Conservation (phyloP, 169 alveolate species). For the Plasmodium berghei region DNA sequence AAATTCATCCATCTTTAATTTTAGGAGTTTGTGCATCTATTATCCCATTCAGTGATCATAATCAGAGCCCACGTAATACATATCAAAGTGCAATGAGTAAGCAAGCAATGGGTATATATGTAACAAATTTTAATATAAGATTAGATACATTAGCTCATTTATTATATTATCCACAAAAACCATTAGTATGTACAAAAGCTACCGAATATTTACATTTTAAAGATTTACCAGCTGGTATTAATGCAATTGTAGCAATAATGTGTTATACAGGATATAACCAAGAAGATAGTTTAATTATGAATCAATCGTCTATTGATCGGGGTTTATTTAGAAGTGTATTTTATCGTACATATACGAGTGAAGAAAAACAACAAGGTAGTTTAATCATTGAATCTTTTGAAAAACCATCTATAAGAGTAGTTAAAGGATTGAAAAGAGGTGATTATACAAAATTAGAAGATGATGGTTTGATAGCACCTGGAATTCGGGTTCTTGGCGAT, state of each 20-base stretch:
- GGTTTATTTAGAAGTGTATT: constrained; percentile 99
- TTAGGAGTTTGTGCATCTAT: constrained; percentile 99
- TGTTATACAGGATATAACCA: constrained; percentile 99
- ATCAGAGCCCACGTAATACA: constrained; percentile 99
- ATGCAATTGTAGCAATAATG: constrained; percentile 98
- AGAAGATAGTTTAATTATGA: constrained; percentile 99
- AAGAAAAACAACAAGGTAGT: constrained; percentile 94
- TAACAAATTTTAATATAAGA: constrained; percentile 97
- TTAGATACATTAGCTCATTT: constrained; percentile 99
- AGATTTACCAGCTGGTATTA: constrained; percentile 99
- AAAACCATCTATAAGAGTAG: constrained; percentile 90
- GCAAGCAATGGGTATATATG: constrained; percentile 99
- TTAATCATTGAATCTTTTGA: constrained; percentile 94
- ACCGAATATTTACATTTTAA: constrained; percentile 98
- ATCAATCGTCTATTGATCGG: constrained; percentile 97
- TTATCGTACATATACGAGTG: constrained; percentile 96
- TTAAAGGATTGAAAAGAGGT: constrained; percentile 93
- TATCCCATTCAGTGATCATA: constrained; percentile 99
- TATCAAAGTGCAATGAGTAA: constrained; percentile 99
- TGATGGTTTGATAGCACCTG: constrained; percentile 99
- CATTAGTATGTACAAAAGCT: constrained; percentile 98
- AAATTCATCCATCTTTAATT: constrained; percentile 99
- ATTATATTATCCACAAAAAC: constrained; percentile 98
- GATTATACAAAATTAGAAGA: constrained; percentile 96
- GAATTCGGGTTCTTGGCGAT: constrained; percentile 97